Evolutionary conservation across 257 asterid genomes (phyloP), one percentile per base, ranked within the genome.

Genomic region (Solanum neorickii): DNA sequence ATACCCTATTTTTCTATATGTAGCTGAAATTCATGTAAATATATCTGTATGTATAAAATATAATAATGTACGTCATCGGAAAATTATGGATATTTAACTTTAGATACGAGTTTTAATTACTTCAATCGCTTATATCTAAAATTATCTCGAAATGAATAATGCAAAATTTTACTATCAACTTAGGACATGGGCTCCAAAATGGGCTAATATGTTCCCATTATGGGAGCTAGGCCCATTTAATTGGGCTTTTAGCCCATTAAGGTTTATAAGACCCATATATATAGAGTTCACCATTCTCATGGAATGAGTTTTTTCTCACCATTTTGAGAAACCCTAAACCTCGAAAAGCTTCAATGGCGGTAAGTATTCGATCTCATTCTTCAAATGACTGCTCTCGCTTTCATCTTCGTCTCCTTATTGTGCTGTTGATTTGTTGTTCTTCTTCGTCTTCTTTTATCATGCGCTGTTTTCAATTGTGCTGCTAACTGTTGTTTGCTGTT

Each of bases 331-430:
- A 84, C 73, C 87, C 87, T 60, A 66, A 84, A 84, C 80, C 42
- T 62, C 27, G 65, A 41, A 84, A 84, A 84, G 44, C 82, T 42
- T 39, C 87, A 68, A 84, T 84, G 87, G 87, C 87, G 80, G 87
- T 66, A 84, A 84, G 87, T 66, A 0, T 16, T 84, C 66, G 39
- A 29, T 5, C 75, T 3, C 27, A 46, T 46, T 47, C 1, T 80
- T 80, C 85, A 77, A 27, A 72, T 72, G 41, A 13, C 27, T 35
- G 27, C 27, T 72, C 15, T 72, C 44, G 23, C 41, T 33, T 23
- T 75, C 14, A 13, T 42, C 20, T 25, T 9, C 39, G 25, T 9
- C 65, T 84, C 52, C 73, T 83, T 83, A 3, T 83, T 14, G 65
- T 56, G 65, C 0, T 56, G 5, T 56, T 56, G 0, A 21, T 18